These are phyloP conservation scores for Omphalotus guepiniiformis DNA, from an alignment of 768 basidiomycete genomes.

Conservation along the genomic window DNA sequence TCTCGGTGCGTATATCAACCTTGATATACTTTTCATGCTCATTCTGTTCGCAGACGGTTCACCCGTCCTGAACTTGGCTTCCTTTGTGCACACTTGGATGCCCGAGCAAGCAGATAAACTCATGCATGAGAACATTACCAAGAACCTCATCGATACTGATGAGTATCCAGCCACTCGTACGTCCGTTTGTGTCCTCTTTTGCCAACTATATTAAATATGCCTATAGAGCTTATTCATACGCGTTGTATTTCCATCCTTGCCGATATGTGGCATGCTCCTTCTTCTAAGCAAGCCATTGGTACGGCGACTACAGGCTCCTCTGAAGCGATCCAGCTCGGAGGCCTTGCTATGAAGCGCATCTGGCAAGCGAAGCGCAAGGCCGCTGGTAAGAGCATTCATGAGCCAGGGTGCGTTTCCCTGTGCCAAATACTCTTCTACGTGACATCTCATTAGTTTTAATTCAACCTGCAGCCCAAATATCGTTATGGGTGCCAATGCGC, in stretches of 20 bases:
- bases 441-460: neutral
- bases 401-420: constrained; percentile 55
- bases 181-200: constrained; percentile 15
- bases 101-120: constrained; percentile 24
- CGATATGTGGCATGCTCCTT: constrained; percentile 66
- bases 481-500: constrained; percentile 68
- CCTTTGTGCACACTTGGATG: constrained; percentile 64
- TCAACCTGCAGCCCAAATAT: constrained; percentile 47
- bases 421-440: neutral
- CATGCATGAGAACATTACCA: constrained; percentile 52
- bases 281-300: constrained; percentile 57
- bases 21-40: constrained; percentile 9
- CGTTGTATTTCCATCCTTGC: constrained; percentile 53
- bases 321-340: constrained; percentile 73
- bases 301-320: constrained; percentile 70
- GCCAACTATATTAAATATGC: neutral
- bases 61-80: constrained; percentile 60
- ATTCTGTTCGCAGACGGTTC: constrained; percentile 43
- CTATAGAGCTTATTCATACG: constrained; percentile 45
- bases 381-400: constrained; percentile 66
- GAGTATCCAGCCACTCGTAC: constrained; percentile 65
- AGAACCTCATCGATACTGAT: constrained; percentile 61
- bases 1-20: constrained; percentile 60
- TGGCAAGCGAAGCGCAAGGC: constrained; percentile 69
- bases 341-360: constrained; percentile 67